Conservation (phyloP, 305 asterid species). For the Fraxinus floribunda region DNA sequence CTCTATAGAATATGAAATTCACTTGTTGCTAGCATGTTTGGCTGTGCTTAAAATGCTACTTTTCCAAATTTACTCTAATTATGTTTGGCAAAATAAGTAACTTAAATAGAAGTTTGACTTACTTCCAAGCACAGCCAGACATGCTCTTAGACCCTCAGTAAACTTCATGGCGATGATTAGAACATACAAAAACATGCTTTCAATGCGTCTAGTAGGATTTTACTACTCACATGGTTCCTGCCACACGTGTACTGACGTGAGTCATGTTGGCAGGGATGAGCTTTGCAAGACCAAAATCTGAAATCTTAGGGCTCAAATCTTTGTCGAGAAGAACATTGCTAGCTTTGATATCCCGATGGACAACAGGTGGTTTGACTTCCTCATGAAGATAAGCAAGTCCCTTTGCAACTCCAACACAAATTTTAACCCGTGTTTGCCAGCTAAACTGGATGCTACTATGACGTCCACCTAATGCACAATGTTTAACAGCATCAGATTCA, state of each 20-base stretch:
- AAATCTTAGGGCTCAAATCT: conserved; percentile 75
- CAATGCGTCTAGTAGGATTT: conserved; percentile 3
- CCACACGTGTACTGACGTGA: conserved; percentile 93
- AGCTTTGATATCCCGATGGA: conserved; percentile 96
- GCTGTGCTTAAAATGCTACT: neutral
- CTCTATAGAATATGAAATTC: neutral
- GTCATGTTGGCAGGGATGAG: conserved; percentile 79
- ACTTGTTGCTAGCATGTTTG: neutral
- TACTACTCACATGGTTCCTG: conserved; percentile 84
- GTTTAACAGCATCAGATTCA: conserved; percentile 1
- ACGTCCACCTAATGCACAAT: conserved; percentile 45
- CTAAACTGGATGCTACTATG: conserved; percentile 45
- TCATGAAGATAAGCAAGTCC: conserved; percentile 94
- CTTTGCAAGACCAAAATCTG: conserved; percentile 95
- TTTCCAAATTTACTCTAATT: neutral
- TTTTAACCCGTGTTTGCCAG: conserved; percentile 68
- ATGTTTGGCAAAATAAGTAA: neutral
- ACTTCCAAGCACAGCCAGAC: neutral
- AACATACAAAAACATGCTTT: neutral
- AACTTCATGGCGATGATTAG: neutral
- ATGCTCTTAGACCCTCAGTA: neutral
- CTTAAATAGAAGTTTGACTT: neutral
- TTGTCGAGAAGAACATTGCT: conserved; percentile 89
- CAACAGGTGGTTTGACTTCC: conserved; percentile 77
- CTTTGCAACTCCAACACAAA: conserved; percentile 73